These are phyloP conservation scores for Hansfordia pulvinata DNA, from an alignment of 2,329 filamentous ascomycete genomes.

Conservation along the genomic window DNA sequence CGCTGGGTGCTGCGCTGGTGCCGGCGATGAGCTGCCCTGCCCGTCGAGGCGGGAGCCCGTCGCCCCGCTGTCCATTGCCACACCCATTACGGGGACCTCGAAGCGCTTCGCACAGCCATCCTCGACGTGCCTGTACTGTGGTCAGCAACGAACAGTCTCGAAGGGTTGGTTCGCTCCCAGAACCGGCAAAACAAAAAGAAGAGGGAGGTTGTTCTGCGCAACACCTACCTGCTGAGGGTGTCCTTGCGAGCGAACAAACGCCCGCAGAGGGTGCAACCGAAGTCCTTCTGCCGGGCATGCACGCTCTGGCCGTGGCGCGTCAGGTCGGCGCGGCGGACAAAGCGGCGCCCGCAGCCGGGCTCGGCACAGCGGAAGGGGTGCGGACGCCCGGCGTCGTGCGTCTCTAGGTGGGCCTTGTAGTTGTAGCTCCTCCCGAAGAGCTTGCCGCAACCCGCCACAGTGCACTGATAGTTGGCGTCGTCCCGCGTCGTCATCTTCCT, in stretches of 20 bases:
- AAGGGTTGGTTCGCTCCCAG: too few relatives aligned
- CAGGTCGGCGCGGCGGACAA: conserved; percentile 74
- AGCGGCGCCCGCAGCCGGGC: conserved; percentile 56
- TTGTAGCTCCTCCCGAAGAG: conserved; percentile 78
- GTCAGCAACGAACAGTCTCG: too few relatives aligned
- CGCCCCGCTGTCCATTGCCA: too few relatives aligned
- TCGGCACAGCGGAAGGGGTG: conserved; percentile 58
- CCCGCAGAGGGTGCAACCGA: conserved; percentile 57
- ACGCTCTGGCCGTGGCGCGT: conserved; percentile 50
- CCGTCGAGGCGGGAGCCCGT: too few relatives aligned
- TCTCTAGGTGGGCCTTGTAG: conserved; percentile 75
- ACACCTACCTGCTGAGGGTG: conserved; percentile 59
- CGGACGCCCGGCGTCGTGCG: conserved; percentile 60
- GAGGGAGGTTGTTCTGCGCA: too few relatives aligned
- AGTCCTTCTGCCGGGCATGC: conserved; percentile 59
- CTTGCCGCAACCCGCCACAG: conserved; percentile 56
- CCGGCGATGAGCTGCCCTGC: too few relatives aligned
- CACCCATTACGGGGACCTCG: too few relatives aligned
- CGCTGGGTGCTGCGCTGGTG: too few relatives aligned
- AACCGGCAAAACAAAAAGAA: too few relatives aligned
- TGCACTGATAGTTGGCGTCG: conserved; percentile 60
- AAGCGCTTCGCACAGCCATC: too few relatives aligned
- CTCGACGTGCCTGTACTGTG: too few relatives aligned
- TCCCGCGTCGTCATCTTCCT: conserved; percentile 49
- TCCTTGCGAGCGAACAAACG: conserved; percentile 68